These are phyloP conservation scores for Leccinum subrobustum DNA, from an alignment of 1,284 basidiomycete species.

Conservation along the genomic window DNA sequence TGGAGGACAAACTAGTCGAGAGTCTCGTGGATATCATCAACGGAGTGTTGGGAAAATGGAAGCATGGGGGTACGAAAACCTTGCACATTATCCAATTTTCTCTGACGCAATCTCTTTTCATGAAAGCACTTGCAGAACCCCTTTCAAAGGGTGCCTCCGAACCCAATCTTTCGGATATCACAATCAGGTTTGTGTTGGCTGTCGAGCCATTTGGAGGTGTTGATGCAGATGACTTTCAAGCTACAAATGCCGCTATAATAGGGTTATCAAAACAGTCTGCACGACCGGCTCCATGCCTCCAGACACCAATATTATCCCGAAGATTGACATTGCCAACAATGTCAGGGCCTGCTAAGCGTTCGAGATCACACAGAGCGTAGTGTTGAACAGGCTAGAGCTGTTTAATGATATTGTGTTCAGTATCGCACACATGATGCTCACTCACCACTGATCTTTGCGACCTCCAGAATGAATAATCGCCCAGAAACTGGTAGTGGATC, in stretches of 20 bases:
- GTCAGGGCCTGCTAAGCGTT: neutral
- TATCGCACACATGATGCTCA: neutral
- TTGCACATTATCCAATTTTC: neutral
- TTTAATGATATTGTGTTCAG: neutral
- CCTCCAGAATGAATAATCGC: too few species aligned
- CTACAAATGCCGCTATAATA: neutral
- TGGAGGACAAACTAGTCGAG: neutral
- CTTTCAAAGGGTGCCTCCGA: neutral
- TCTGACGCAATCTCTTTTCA: neutral
- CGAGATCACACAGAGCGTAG: neutral
- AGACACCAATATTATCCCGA: neutral
- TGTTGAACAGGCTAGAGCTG: neutral
- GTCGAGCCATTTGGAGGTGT: neutral
- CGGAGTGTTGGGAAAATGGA: neutral
- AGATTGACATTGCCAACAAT: neutral
- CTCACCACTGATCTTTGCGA: too few species aligned
- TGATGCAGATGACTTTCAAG: neutral
- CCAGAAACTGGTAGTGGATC: too few species aligned
- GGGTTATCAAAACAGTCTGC: neutral
- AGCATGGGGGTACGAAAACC: neutral
- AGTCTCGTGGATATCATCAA: neutral
- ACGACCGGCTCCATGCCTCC: neutral
- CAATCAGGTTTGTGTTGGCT: neutral
- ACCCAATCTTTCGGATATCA: neutral
- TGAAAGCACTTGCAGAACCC: neutral